These are phyloP conservation scores for Fusarium sp. DNA, from an alignment of 2,329 filamentous ascomycete genomes.

Conservation along the genomic window DNA sequence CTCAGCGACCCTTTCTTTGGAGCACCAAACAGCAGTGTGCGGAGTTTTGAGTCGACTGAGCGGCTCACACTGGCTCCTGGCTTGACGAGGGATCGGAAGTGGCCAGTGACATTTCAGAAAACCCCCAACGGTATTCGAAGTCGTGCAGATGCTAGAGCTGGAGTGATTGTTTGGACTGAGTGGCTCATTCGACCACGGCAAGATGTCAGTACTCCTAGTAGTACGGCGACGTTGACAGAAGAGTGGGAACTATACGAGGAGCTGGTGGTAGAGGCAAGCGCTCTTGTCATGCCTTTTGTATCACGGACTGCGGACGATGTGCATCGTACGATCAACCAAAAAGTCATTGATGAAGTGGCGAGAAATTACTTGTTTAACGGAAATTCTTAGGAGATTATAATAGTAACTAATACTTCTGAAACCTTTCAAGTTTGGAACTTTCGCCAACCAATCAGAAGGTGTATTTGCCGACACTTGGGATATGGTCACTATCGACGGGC, in stretches of 20 bases:
- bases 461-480: too few relatives aligned
- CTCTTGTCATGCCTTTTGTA: conserved; percentile 38
- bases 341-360: conserved; percentile 25
- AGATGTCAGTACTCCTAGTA: conserved; percentile 23
- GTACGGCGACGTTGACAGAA: conserved; percentile 17
- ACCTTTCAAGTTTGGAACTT: too few relatives aligned
- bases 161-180: conserved; percentile 33
- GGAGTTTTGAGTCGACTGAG: conserved; percentile 19
- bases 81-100: conserved; percentile 18
- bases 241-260: conserved; percentile 40
- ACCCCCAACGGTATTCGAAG: conserved; percentile 31
- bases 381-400: not conserved
- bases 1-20: conserved; percentile 34
- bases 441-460: too few relatives aligned
- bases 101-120: conserved; percentile 31
- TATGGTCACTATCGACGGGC: too few relatives aligned
- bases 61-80: conserved; percentile 24
- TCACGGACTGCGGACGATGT: conserved; percentile 19
- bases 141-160: conserved; percentile 30
- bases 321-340: conserved; percentile 26
- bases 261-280: conserved; percentile 27
- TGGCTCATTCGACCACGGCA: conserved; percentile 26
- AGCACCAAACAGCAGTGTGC: conserved; percentile 15
- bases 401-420: not conserved
- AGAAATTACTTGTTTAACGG: conserved; percentile 12